These are phyloP conservation scores for Penicillium sp. DNA, from an alignment of 2,329 filamentous ascomycete genomes.

Conservation along the genomic window DNA sequence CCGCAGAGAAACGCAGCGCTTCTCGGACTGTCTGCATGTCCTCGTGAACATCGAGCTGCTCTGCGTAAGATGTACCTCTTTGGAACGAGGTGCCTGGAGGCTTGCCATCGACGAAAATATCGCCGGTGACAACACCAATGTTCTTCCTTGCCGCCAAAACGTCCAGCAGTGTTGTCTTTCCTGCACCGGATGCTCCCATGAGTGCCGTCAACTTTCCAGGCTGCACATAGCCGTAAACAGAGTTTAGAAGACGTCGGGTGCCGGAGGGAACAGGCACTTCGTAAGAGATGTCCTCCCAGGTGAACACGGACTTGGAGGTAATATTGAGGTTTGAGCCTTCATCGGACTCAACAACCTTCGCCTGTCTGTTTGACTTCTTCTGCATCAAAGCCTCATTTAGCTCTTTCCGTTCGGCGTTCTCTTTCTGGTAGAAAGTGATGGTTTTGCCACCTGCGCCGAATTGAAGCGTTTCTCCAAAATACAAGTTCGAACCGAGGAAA, in stretches of 20 bases:
- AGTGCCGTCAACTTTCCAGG: slow-evolving; percentile 52
- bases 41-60: slow-evolving; percentile 66
- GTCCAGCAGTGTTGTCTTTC: slow-evolving; percentile 82
- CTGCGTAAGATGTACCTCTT: slow-evolving; percentile 63
- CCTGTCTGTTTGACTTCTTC: slow-evolving; percentile 40
- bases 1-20: slow-evolving; percentile 65
- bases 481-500: slow-evolving; percentile 41
- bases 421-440: slow-evolving; percentile 43
- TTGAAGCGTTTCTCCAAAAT: slow-evolving; percentile 41
- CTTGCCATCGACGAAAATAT: slow-evolving; percentile 62
- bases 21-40: slow-evolving; percentile 63
- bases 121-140: slow-evolving; percentile 63
- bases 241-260: slow-evolving; percentile 46
- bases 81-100: slow-evolving; percentile 61
- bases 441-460: slow-evolving; percentile 45
- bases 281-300: slow-evolving; percentile 54
- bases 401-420: slow-evolving; percentile 39
- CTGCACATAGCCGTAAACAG: slow-evolving; percentile 51
- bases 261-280: slow-evolving; percentile 51
- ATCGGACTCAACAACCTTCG: slow-evolving; percentile 35
- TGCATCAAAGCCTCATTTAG: slow-evolving; percentile 40
- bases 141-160: slow-evolving; percentile 67
- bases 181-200: slow-evolving; percentile 64
- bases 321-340: slow-evolving; percentile 52
- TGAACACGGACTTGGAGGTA: slow-evolving; percentile 56